phyloP scores from a whole-genome alignment of 2,329 filamentous ascomycete genomes.

The Apiospora koreana region DNA sequence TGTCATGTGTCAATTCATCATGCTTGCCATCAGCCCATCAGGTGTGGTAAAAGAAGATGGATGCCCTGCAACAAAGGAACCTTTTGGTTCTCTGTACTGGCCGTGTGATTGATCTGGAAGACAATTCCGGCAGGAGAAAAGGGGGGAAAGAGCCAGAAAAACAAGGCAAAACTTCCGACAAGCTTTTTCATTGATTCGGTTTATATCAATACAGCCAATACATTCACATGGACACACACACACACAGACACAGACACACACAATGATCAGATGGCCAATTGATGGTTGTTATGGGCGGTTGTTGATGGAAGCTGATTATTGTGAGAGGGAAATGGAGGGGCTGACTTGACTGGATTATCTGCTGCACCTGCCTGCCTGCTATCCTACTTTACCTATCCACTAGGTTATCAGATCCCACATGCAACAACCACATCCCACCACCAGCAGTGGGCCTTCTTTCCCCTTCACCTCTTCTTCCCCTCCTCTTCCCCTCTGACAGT shows the following conservation, averaged over 20 bases:
- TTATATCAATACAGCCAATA: background rate
- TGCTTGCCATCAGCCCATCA: constrained; percentile 5
- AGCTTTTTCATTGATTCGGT: background rate
- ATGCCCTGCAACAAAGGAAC: background rate
- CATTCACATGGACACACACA: background rate
- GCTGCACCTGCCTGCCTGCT: too few species aligned
- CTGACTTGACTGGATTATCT: constrained; percentile 1
- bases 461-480: background rate
- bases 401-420: constrained; percentile 8
- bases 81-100: background rate
- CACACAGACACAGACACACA: constrained; percentile 5
- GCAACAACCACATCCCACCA: constrained; percentile 7
- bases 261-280: background rate
- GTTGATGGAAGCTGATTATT: background rate
- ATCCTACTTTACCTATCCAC: too few species aligned
- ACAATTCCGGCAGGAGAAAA: background rate
- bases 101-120: background rate
- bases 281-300: background rate
- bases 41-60: background rate
- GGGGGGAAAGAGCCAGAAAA: background rate
- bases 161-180: background rate
- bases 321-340: background rate
- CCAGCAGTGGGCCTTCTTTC: background rate
- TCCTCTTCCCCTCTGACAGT: background rate
- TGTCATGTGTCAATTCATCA: background rate